These are phyloP conservation scores for Epichloe sp. DNA, from an alignment of 2,329 filamentous ascomycete genomes.

Conservation along the genomic window DNA sequence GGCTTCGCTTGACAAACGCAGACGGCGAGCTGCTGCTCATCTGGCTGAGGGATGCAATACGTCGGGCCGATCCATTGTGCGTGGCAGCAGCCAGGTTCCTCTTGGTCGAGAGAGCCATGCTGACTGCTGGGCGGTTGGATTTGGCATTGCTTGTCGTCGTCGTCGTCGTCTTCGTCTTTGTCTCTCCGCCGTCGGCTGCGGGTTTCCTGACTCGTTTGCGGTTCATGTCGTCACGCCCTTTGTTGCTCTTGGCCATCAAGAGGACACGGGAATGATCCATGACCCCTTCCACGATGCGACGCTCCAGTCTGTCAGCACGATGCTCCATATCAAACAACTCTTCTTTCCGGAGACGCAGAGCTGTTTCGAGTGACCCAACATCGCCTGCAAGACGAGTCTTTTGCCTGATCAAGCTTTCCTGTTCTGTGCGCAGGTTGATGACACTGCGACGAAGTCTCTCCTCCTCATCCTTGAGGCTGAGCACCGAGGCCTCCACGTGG, in stretches of 20 bases:
- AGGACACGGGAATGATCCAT: conserved; percentile 90
- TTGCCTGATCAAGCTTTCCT: conserved; percentile 63
- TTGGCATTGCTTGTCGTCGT: conserved; percentile 8
- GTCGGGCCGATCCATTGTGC: conserved; percentile 47
- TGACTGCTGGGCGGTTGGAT: conserved; percentile 26
- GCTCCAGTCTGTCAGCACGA: conserved; percentile 78
- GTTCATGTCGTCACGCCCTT: conserved; percentile 42
- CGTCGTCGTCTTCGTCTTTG: not conserved
- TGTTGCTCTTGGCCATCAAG: conserved; percentile 57
- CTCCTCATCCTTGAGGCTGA: conserved; percentile 37
- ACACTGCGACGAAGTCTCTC: conserved; percentile 41
- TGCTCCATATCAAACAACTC: conserved; percentile 85
- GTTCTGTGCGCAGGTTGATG: conserved; percentile 48
- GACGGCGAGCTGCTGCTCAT: conserved; percentile 62
- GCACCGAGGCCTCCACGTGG: conserved; percentile 43
- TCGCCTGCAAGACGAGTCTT: conserved; percentile 74
- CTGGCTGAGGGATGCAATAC: conserved; percentile 84
- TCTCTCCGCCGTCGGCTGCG: conserved; percentile 9
- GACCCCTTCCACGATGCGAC: conserved; percentile 84
- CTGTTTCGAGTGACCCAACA: conserved; percentile 81
- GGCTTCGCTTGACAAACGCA: conserved; percentile 59
- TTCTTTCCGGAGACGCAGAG: conserved; percentile 75
- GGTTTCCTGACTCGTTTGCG: conserved; percentile 41
- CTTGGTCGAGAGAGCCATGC: conserved; percentile 41
- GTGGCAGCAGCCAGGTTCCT: conserved; percentile 32